Evolutionary conservation across 129 eudicot species (phyloP).

Genomic region (Saposhnikovia divaricata): DNA sequence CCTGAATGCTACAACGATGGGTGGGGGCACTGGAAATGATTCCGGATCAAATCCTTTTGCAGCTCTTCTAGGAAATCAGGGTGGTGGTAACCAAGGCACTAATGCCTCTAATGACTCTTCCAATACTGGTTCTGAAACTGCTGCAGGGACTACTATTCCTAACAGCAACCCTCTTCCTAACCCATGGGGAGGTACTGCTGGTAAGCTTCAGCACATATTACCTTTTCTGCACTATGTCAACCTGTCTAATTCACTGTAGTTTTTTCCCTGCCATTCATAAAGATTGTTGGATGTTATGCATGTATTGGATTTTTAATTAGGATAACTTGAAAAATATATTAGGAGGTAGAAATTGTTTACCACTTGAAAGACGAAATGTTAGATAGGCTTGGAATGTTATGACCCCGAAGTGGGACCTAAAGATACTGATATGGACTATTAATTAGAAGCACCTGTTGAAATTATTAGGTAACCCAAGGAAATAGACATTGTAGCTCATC

Average conservation of each 20-base stretch:
- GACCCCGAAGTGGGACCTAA: neutral
- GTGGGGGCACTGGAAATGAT: slow-evolving; percentile 50
- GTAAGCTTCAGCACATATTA: slow-evolving; percentile 25
- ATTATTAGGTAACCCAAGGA: neutral
- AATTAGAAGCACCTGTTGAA: neutral
- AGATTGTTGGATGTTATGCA: neutral
- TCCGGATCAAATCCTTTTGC: slow-evolving; percentile 76
- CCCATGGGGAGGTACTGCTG: slow-evolving; percentile 66
- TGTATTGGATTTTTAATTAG: neutral
- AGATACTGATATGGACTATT: neutral
- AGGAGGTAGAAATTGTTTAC: neutral
- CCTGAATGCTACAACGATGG: slow-evolving; percentile 79
- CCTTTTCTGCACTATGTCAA: neutral
- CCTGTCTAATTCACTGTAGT: neutral
- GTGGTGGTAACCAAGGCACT: slow-evolving; percentile 47
- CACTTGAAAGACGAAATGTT: neutral
- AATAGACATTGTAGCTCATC: neutral
- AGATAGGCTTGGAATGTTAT: neutral
- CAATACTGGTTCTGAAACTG: slow-evolving; percentile 49
- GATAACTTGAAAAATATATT: neutral
- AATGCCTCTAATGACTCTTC: slow-evolving; percentile 42
- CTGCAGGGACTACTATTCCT: slow-evolving; percentile 54
- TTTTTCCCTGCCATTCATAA: neutral
- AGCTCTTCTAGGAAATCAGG: slow-evolving; percentile 70
- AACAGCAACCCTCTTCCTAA: slow-evolving; percentile 92